A percentile compares a stretch with the other conserved stretches of the same genome.
These are phyloP conservation scores for Fusarium transvaalense DNA, from an alignment of 2,329 filamentous ascomycete species.

Conservation along the genomic window DNA sequence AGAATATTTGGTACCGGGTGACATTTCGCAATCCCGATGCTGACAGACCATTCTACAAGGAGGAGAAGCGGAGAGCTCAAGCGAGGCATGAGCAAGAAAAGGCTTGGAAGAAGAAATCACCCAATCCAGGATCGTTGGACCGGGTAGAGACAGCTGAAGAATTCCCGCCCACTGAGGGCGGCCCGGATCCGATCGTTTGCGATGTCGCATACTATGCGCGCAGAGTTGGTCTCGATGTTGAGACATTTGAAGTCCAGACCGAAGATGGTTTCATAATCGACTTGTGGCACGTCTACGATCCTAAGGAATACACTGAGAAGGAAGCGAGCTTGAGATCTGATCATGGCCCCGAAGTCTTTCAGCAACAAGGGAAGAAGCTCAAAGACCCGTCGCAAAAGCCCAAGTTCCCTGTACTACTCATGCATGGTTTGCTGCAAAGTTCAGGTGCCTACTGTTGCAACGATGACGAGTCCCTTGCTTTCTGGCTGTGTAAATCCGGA, in stretches of 20 bases:
- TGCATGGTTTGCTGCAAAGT: constrained; percentile 90
- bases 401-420: constrained; percentile 86
- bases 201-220: constrained; percentile 89
- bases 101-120: constrained; percentile 69
- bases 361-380: constrained; percentile 54
- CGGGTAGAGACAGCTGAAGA: constrained; percentile 62
- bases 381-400: constrained; percentile 56
- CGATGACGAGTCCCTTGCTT: constrained; percentile 89
- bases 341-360: constrained; percentile 72
- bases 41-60: constrained; percentile 75
- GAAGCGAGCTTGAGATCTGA: constrained; percentile 64
- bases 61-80: constrained; percentile 73
- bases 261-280: constrained; percentile 94
- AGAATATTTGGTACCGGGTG: constrained; percentile 64
- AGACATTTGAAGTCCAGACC: constrained; percentile 86
- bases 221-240: constrained; percentile 86
- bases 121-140: constrained; percentile 56
- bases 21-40: constrained; percentile 71
- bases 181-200: constrained; percentile 80
- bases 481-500: constrained; percentile 90
- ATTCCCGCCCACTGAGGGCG: constrained; percentile 83
- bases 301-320: constrained; percentile 73
- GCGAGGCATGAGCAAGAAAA: constrained; percentile 68
- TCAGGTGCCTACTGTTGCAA: constrained; percentile 90
- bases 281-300: constrained; percentile 91